phyloP scores from a whole-genome alignment of 345 rosid species.

The Noccaea bulbosa region DNA sequence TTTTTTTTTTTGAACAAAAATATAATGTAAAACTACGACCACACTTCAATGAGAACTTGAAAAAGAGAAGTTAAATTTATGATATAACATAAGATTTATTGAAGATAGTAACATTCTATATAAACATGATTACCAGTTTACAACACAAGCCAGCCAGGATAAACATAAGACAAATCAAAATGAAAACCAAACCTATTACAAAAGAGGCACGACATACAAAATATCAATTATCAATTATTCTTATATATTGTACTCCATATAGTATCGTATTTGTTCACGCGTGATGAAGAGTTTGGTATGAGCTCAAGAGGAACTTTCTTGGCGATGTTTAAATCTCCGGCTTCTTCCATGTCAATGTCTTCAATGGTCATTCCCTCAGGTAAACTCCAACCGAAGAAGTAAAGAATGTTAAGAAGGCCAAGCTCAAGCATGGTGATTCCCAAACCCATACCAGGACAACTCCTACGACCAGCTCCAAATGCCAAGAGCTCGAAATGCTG shows the following conservation, averaged over 20 bases:
- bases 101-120: neutral
- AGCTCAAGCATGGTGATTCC: conserved; percentile 29
- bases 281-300: neutral
- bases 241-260: too few relatives aligned
- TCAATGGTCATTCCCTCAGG: conserved; percentile 14
- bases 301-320: conserved; percentile 34
- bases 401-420: conserved; percentile 34
- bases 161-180: neutral
- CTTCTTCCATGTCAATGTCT: conserved; percentile 35
- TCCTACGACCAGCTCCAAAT: conserved; percentile 49
- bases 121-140: too few relatives aligned
- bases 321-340: neutral
- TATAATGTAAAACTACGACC: too few relatives aligned
- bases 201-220: neutral
- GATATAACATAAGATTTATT: too few relatives aligned
- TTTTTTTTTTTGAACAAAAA: too few relatives aligned
- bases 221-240: too few relatives aligned
- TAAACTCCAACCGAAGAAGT: conserved; percentile 26
- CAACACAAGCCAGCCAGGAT: neutral
- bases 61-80: too few relatives aligned
- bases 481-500: conserved; percentile 51
- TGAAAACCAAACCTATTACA: neutral
- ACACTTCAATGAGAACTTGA: too few relatives aligned
- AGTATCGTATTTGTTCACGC: neutral
- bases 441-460: conserved; percentile 29